phyloP scores from a whole-genome alignment of 225 moss, liverwort and hornwort species.

The Physcomitrellopsis africana region DNA sequence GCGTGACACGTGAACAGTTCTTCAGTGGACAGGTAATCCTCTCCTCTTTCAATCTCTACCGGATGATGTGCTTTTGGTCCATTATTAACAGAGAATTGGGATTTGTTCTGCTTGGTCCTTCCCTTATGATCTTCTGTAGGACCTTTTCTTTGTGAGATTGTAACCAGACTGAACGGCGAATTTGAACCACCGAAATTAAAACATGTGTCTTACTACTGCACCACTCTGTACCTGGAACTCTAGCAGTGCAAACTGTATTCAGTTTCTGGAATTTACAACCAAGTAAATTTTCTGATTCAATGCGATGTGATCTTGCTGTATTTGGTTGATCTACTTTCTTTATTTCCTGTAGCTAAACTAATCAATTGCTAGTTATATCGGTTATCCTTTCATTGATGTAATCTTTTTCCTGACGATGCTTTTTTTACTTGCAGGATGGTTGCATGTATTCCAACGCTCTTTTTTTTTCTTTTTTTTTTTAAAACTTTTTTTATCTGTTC shows the following conservation, averaged over 20 bases:
- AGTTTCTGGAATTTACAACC: too few relatives aligned
- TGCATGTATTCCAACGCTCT: not conserved
- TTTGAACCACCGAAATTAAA: too few relatives aligned
- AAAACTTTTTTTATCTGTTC: not conserved
- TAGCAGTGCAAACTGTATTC: too few relatives aligned
- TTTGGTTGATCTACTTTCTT: too few relatives aligned
- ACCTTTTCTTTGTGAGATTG: not conserved
- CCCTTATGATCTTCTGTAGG: not conserved
- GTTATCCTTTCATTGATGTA: too few relatives aligned
- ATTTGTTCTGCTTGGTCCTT: not conserved
- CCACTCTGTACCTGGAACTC: too few relatives aligned
- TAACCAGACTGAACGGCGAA: too few relatives aligned
- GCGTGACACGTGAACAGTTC: constrained; percentile 27
- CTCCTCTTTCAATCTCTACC: not conserved
- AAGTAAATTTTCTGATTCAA: too few relatives aligned
- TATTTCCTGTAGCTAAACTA: too few relatives aligned
- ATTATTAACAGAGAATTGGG: not conserved
- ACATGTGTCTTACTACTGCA: too few relatives aligned
- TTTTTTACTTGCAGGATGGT: constrained; percentile 1
- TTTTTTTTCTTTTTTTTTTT: not conserved
- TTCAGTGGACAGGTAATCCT: constrained; percentile 24
- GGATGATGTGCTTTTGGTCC: not conserved
- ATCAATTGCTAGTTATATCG: too few relatives aligned
- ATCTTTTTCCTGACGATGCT: not conserved
- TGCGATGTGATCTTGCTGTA: too few relatives aligned